Percentiles rank a stretch among this genome's conserved stretches.
Evolutionary conservation across 768 basidiomycete genomes (phyloP).

Genomic region (Podaxis sp.): DNA sequence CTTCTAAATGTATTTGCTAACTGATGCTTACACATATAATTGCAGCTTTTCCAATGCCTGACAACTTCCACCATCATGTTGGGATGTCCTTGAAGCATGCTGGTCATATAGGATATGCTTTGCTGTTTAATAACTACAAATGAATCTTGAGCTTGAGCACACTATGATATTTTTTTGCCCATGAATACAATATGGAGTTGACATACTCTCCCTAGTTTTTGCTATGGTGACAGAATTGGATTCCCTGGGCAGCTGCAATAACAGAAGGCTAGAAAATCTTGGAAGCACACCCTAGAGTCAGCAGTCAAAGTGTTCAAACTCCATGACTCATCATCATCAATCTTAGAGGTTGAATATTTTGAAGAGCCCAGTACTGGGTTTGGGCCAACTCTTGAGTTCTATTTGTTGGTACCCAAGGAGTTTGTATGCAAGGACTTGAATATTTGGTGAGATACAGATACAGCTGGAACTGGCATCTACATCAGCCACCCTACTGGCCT

Average conservation of each 20-base stretch:
- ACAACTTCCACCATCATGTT: too few relatives aligned
- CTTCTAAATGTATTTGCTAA: too few relatives aligned
- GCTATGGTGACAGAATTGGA: slow-evolving; percentile 84
- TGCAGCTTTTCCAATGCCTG: too few relatives aligned
- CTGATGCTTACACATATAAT: too few relatives aligned
- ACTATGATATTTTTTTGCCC: too few relatives aligned
- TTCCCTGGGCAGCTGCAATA: slow-evolving; percentile 90
- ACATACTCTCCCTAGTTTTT: too few relatives aligned
- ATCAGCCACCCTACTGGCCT: slow-evolving; percentile 85
- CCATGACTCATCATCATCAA: slow-evolving; percentile 90
- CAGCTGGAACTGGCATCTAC: slow-evolving; percentile 55
- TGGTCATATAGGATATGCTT: too few relatives aligned
- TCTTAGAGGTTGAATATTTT: slow-evolving; percentile 98
- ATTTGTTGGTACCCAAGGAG: slow-evolving; percentile 92
- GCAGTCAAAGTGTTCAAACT: slow-evolving; percentile 96
- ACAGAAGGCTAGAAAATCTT: slow-evolving; percentile 96
- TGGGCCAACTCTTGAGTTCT: slow-evolving; percentile 97
- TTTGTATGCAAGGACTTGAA: slow-evolving; percentile 87
- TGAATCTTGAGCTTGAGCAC: too few relatives aligned
- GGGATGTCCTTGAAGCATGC: too few relatives aligned
- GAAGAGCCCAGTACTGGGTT: slow-evolving; percentile 98
- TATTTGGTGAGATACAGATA: slow-evolving; percentile 89
- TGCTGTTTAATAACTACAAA: too few relatives aligned
- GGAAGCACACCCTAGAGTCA: slow-evolving; percentile 94
- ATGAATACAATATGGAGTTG: too few relatives aligned